Conservation (phyloP, 2,329 filamentous ascomycete species). For the Pseudogymnoascus sp. region DNA sequence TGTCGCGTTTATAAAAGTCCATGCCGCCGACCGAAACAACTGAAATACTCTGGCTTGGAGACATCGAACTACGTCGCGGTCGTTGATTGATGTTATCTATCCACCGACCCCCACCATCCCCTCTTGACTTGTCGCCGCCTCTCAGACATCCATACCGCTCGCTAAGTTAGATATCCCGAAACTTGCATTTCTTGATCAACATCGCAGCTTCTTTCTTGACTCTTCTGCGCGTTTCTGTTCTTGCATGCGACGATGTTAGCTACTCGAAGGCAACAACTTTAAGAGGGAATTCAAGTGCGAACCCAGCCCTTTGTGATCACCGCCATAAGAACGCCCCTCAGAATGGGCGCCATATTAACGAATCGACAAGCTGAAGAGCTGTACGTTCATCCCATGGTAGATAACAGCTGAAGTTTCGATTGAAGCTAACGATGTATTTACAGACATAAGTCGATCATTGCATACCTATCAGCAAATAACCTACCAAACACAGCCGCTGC, state of each 20-base stretch:
- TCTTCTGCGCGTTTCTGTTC: slow-evolving; percentile 2
- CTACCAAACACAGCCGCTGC: slow-evolving; percentile 61
- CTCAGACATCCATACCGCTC: slow-evolving; percentile 6
- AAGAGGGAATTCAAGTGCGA: not conserved
- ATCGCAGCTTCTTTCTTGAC: not conserved
- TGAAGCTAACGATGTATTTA: slow-evolving; percentile 10
- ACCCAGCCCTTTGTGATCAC: not conserved
- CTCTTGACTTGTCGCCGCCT: not conserved
- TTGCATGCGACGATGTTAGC: not conserved
- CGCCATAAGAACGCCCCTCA: not conserved
- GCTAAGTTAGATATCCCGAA: slow-evolving; percentile 6
- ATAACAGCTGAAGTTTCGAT: not conserved
- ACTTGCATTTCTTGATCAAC: not conserved
- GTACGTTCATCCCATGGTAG: not conserved
- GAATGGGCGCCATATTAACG: slow-evolving; percentile 2
- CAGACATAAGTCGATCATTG: slow-evolving; percentile 90
- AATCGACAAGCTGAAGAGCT: slow-evolving; percentile 6
- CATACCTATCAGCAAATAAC: slow-evolving; percentile 71
- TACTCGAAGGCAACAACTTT: not conserved
- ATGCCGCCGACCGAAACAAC: not conserved
- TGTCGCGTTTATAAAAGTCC: not conserved
- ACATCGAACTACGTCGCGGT: not conserved
- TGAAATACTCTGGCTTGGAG: not conserved
- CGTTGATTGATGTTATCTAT: slow-evolving; percentile 6
- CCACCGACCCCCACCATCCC: not conserved